Evolutionary conservation across 2,329 filamentous ascomycete genomes (phyloP), one percentile per base, ranked within the genome.

Genomic region (Phyllachora maydis): DNA sequence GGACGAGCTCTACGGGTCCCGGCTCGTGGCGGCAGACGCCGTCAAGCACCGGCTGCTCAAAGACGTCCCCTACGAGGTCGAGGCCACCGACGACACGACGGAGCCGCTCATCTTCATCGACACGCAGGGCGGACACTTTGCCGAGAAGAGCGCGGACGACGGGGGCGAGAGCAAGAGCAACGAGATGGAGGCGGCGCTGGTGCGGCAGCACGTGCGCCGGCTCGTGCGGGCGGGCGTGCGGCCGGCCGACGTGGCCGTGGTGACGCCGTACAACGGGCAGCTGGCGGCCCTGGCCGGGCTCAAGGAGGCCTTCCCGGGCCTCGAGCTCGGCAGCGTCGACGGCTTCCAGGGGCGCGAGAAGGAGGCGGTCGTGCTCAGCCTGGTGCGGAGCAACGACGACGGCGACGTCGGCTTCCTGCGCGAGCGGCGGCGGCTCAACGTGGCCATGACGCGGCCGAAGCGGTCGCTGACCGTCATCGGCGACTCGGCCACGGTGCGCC

Each of bases 261-360:
- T 98, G 25, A 93, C 88, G 22, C 88, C 88, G 18, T 98, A 98
- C 50, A 95, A 93, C 50, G 88, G 15, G 17, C 20, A 90, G 65
- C 62, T 93, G 17, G 73, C 76, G 4, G 49, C 90, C 8, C 55
- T 95, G 24, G 71, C 81, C 18, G 59, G 74, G 33, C 59, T 98
- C 23, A 88, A 85, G 41, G 77, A 88, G 29, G 54, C 57, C 18
- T 91, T 75, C 37, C 75, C 76, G 0, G 81, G 75, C 8, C 68
- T 98, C 23, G 88, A 98, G 46, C 58, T 98, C n/a, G 88, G 88
- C 16, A 92, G 81, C 37, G 79, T 98, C 3, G 88, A 98, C 46
- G 88, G 85, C 3, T 98, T 98, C 43, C 45, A 98, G 46, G 88
- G 88, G 16, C 68, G 88, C 11, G 88, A 98, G 48, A 98, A 98